phyloP scores from a whole-genome alignment of 1,284 basidiomycete species.

The Schizopora paradoxa region DNA sequence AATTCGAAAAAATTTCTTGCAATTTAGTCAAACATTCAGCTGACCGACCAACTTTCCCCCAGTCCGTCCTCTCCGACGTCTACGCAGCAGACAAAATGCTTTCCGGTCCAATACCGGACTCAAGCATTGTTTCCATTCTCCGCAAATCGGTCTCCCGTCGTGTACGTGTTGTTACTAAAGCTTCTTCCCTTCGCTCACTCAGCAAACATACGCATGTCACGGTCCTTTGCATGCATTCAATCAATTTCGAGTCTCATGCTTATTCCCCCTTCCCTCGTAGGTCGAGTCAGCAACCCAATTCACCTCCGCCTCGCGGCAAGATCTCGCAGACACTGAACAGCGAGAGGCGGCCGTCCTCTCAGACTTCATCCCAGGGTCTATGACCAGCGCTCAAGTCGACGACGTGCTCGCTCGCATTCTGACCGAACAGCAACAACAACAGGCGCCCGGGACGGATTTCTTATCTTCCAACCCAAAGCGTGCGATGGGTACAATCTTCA shows the following conservation, averaged over 20 bases:
- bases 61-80: slow-evolving; percentile 67
- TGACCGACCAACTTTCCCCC: not conserved
- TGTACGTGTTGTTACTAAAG: slow-evolving; percentile 35
- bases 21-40: not conserved
- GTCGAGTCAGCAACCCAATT: slow-evolving; percentile 56
- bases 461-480: slow-evolving; percentile 37
- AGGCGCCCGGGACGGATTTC: slow-evolving; percentile 21
- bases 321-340: slow-evolving; percentile 60
- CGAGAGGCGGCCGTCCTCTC: slow-evolving; percentile 51
- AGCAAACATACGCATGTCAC: slow-evolving; percentile 3
- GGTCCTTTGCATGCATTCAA: not conserved
- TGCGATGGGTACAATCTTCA: slow-evolving; percentile 47
- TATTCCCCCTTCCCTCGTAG: slow-evolving; percentile 31
- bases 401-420: slow-evolving; percentile 39
- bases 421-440: slow-evolving; percentile 24
- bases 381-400: slow-evolving; percentile 53
- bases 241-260: slow-evolving; percentile 2
- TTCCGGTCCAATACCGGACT: slow-evolving; percentile 32
- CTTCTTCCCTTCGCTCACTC: slow-evolving; percentile 1
- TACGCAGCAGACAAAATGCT: slow-evolving; percentile 59
- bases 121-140: slow-evolving; percentile 45
- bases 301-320: slow-evolving; percentile 47
- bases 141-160: slow-evolving; percentile 54
- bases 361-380: slow-evolving; percentile 52
- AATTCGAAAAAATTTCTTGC: no score